Evolutionary conservation across 176 grass and related monocot species (phyloP).

Genomic region (Poa annua): DNA sequence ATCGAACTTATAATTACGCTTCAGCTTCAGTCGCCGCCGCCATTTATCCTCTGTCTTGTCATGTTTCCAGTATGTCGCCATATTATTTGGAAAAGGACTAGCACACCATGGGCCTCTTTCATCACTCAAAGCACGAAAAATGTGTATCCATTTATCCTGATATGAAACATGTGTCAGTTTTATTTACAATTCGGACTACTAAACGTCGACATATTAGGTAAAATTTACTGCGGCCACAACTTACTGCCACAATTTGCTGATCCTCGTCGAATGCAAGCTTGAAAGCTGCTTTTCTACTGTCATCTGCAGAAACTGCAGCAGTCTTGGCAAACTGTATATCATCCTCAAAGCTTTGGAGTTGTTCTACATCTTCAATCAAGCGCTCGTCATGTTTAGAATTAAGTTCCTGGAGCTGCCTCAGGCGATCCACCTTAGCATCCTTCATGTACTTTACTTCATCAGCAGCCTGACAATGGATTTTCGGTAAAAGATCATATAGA

Average conservation of each 20-base stretch:
- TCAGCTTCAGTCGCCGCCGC: conserved; percentile 86
- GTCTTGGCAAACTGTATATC: conserved; percentile 79
- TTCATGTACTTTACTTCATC: conserved; percentile 86
- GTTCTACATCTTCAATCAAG: conserved; percentile 62
- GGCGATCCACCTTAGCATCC: conserved; percentile 66
- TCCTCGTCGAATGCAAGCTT: conserved; percentile 91
- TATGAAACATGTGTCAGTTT: conserved; percentile 37
- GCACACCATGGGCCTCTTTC: conserved; percentile 96
- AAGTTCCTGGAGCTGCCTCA: conserved; percentile 91
- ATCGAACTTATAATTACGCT: conserved; percentile 96
- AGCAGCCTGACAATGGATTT: conserved; percentile 55
- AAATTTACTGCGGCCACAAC: conserved; percentile 34
- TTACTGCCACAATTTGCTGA: conserved; percentile 96
- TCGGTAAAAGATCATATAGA: conserved; percentile 29
- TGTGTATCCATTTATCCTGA: conserved; percentile 98
- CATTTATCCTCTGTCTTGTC: conserved; percentile 97
- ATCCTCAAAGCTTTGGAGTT: conserved; percentile 77
- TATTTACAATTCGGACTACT: conserved; percentile 31
- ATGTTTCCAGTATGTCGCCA: conserved; percentile 78
- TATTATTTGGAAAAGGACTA: conserved; percentile 85
- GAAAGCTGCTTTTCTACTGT: conserved; percentile 77
- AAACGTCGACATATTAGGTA: conserved; percentile 24
- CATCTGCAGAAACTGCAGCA: conserved; percentile 77
- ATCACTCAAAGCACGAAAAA: conserved; percentile 83
- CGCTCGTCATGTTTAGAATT: conserved; percentile 73